phyloP scores from a whole-genome alignment of 139 green algal genomes.

The Pleodorina starrii region DNA sequence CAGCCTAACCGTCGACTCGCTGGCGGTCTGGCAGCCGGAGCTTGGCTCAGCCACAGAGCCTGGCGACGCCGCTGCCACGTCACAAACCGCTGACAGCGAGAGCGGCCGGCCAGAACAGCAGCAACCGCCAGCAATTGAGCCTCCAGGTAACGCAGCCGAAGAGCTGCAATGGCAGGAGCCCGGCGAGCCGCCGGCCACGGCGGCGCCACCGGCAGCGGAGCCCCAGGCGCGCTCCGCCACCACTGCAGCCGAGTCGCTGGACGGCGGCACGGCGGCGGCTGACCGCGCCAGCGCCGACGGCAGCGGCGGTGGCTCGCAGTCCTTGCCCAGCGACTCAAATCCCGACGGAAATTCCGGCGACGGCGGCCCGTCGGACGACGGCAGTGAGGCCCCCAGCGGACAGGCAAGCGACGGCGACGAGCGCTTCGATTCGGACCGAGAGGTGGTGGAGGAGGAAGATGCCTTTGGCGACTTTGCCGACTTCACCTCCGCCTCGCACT shows the following conservation, averaged over 20 bases:
- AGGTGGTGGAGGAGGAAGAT: constrained; percentile 43
- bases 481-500: constrained; percentile 24
- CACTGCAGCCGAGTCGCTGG: not conserved
- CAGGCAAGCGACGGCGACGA: not conserved
- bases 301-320: constrained; percentile 14
- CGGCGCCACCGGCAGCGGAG: too few relatives aligned
- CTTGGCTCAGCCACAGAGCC: too few relatives aligned
- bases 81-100: too few relatives aligned
- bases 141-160: too few relatives aligned
- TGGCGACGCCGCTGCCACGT: too few relatives aligned
- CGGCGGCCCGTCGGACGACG: not conserved
- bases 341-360: not conserved
- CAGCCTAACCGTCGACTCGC: too few relatives aligned
- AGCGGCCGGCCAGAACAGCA: too few relatives aligned
- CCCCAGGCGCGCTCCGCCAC: too few relatives aligned
- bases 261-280: not conserved
- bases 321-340: constrained; percentile 5
- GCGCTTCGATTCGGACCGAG: not conserved
- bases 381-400: not conserved
- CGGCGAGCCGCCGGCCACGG: too few relatives aligned
- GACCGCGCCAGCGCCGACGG: not conserved
- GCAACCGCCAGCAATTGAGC: too few relatives aligned
- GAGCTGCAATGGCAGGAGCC: too few relatives aligned
- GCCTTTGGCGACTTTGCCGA: constrained; percentile 45
- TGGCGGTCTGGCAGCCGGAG: too few relatives aligned